These are phyloP conservation scores for Ciborinia camelliae DNA, from an alignment of 2,329 filamentous ascomycete species.

Conservation along the genomic window DNA sequence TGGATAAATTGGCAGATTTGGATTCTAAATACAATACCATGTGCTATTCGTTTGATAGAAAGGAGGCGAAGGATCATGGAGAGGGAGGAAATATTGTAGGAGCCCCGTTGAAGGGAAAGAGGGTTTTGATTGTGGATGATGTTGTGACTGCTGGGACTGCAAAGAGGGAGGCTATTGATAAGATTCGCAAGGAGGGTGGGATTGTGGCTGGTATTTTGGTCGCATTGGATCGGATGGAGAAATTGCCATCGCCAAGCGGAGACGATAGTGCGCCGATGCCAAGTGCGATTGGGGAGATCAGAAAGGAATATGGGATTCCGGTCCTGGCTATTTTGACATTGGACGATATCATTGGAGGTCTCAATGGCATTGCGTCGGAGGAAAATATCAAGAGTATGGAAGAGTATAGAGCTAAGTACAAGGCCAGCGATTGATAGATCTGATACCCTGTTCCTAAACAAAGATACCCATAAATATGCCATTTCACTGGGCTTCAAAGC, in stretches of 20 bases:
- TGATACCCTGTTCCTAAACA: slow-evolving; percentile 19
- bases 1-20: slow-evolving; percentile 70
- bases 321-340: slow-evolving; percentile 81
- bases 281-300: slow-evolving; percentile 83
- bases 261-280: slow-evolving; percentile 56
- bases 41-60: slow-evolving; percentile 90
- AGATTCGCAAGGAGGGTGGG: slow-evolving; percentile 83
- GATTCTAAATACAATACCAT: slow-evolving; percentile 65
- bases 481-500: background rate
- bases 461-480: slow-evolving; percentile 4
- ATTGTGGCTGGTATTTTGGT: slow-evolving; percentile 83
- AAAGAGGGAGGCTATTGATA: slow-evolving; percentile 85
- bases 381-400: slow-evolving; percentile 65
- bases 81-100: slow-evolving; percentile 94
- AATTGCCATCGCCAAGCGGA: slow-evolving; percentile 60
- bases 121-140: slow-evolving; percentile 88
- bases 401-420: slow-evolving; percentile 68
- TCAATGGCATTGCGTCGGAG: slow-evolving; percentile 59
- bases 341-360: slow-evolving; percentile 73
- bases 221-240: slow-evolving; percentile 83
- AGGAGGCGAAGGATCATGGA: slow-evolving; percentile 94
- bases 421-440: slow-evolving; percentile 48
- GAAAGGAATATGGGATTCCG: slow-evolving; percentile 77
- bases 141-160: slow-evolving; percentile 95
- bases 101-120: slow-evolving; percentile 77